Percentiles rank a stretch among this genome's conserved stretches.
These are phyloP conservation scores for Phaeosphaeriaceae sp. DNA, from an alignment of 2,329 filamentous ascomycete species.

Conservation along the genomic window DNA sequence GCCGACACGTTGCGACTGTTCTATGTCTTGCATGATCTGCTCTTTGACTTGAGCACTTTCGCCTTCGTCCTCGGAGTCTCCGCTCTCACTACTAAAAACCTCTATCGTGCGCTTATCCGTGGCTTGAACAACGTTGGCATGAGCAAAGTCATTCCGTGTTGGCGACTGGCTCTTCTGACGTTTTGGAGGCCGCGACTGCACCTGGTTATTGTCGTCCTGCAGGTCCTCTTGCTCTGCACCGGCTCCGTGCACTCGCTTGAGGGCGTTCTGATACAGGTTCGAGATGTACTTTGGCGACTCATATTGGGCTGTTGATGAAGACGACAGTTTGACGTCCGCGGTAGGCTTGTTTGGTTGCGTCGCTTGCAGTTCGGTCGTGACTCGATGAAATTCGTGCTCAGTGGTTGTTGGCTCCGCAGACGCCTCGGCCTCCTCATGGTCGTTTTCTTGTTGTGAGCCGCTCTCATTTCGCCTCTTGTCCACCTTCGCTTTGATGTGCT, in stretches of 20 bases:
- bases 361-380: neutral
- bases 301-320: constrained; percentile 30
- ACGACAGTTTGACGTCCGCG: constrained; percentile 16
- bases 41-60: constrained; percentile 6
- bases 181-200: constrained; percentile 19
- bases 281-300: constrained; percentile 32
- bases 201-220: neutral
- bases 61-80: constrained; percentile 6
- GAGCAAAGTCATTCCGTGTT: neutral
- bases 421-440: neutral
- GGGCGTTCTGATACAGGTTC: constrained; percentile 24
- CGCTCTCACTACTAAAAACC: constrained; percentile 27
- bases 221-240: constrained; percentile 6
- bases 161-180: constrained; percentile 22
- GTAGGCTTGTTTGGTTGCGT: constrained; percentile 1
- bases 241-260: constrained; percentile 28
- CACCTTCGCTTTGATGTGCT: constrained; percentile 27
- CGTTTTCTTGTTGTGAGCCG: constrained; percentile 9
- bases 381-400: neutral
- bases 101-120: constrained; percentile 27
- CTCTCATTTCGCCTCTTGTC: constrained; percentile 17
- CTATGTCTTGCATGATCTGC: constrained; percentile 8
- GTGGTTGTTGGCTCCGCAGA: neutral
- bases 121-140: neutral
- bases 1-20: neutral